phyloP scores from a whole-genome alignment of 805 yeast genomes.

The Kodamaea jinghongensis region DNA sequence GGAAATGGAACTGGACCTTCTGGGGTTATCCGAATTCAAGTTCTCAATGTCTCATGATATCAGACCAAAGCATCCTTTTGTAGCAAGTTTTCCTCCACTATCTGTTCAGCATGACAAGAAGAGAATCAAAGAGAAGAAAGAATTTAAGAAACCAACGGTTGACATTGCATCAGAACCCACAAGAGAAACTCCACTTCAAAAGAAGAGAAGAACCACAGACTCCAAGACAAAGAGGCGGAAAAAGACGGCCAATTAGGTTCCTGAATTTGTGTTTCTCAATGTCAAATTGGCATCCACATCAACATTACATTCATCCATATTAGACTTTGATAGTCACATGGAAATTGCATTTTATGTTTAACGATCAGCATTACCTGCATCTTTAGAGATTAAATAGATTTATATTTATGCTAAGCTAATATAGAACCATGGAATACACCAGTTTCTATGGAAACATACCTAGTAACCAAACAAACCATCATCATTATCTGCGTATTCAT shows the following conservation, averaged over 20 bases:
- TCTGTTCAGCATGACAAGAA: slow-evolving; percentile 30
- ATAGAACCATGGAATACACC: no score
- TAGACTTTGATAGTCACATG: background rate
- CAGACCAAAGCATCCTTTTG: slow-evolving; percentile 26
- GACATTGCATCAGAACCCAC: slow-evolving; percentile 1
- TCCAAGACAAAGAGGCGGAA: slow-evolving; percentile 10
- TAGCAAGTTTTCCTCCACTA: slow-evolving; percentile 36
- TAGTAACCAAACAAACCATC: slow-evolving; percentile 49
- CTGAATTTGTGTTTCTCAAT: no score
- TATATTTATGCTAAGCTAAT: background rate
- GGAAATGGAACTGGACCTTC: no score
- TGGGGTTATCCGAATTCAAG: slow-evolving; percentile 21
- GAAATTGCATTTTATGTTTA: background rate
- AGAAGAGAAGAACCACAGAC: slow-evolving; percentile 6
- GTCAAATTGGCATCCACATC: no score
- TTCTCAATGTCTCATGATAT: slow-evolving; percentile 31
- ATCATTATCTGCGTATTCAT: slow-evolving; percentile 60
- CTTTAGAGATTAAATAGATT: slow-evolving; percentile 1
- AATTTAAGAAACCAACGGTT: slow-evolving; percentile 2
- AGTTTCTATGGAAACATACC: background rate
- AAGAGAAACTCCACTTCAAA: background rate
- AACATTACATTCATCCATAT: no score
- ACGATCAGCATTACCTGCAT: background rate
- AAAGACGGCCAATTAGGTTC: slow-evolving; percentile 1
- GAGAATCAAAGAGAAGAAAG: slow-evolving; percentile 5